Evolutionary conservation across 345 rosid genomes (phyloP).

Genomic region (Sonneratia caseolaris): DNA sequence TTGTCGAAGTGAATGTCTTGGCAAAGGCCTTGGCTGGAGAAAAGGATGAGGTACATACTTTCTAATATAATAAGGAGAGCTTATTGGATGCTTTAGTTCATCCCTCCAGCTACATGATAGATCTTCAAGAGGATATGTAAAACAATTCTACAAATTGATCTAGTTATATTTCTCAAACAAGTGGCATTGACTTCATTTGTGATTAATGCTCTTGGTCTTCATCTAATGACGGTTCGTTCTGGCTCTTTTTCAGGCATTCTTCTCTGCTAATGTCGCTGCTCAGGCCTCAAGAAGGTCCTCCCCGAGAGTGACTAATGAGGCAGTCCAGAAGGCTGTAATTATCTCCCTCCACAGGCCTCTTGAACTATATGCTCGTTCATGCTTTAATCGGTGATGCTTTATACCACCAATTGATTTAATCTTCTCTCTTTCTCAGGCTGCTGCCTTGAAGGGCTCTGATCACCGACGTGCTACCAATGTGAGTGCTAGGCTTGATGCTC

Average conservation of each 20-base stretch:
- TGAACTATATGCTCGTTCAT: not conserved
- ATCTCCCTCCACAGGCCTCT: conserved; percentile 5
- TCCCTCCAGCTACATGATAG: no score
- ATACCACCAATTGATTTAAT: conserved; percentile 1
- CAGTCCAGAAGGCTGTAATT: conserved; percentile 92
- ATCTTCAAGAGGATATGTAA: no score
- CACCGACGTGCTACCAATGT: conserved; percentile 85
- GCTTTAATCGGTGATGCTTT: not conserved
- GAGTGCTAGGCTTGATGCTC: conserved; percentile 79
- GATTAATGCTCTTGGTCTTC: no score
- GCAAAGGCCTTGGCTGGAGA: conserved; percentile 89
- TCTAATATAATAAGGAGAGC: not conserved
- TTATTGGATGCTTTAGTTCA: no score
- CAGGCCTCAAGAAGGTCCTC: conserved; percentile 81
- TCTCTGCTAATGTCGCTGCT: conserved; percentile 67
- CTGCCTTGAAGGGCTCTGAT: conserved; percentile 82
- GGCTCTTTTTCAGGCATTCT: conserved; percentile 43
- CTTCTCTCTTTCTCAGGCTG: conserved; percentile 50
- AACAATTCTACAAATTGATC: no score
- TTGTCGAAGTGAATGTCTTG: conserved; percentile 85
- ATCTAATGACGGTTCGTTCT: no score
- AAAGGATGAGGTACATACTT: conserved; percentile 53
- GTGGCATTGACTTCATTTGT: no score
- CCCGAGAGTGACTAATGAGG: conserved; percentile 82
- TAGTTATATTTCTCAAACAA: no score